These are phyloP conservation scores for Eucalyptus globulus DNA, from an alignment of 345 rosid species.

Conservation along the genomic window DNA sequence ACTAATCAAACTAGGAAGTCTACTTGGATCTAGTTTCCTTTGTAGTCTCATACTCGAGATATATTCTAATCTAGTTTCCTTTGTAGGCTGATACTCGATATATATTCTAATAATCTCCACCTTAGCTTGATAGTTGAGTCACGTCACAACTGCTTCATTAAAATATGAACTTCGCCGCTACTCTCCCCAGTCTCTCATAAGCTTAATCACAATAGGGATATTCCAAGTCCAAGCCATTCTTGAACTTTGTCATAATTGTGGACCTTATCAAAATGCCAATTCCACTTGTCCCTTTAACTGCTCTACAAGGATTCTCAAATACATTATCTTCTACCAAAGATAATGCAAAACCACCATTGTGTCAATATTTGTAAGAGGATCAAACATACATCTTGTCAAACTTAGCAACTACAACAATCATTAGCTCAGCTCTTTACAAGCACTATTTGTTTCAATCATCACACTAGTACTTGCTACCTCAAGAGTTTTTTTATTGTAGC, in stretches of 20 bases:
- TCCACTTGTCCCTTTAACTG: not conserved
- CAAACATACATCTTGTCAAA: too few relatives aligned
- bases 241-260: not conserved
- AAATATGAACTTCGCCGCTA: not conserved
- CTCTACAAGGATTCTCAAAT: not conserved
- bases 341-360: too few relatives aligned
- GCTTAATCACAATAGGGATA: not conserved
- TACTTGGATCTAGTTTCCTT: too few relatives aligned
- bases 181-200: not conserved
- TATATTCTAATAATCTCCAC: not conserved
- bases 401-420: too few relatives aligned
- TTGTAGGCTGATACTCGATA: too few relatives aligned
- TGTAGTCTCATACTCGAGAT: not conserved
- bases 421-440: too few relatives aligned
- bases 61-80: not conserved
- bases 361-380: too few relatives aligned
- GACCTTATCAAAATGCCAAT: not conserved
- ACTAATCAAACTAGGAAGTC: too few relatives aligned
- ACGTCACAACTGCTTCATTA: not conserved
- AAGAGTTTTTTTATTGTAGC: too few relatives aligned
- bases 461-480: too few relatives aligned
- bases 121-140: not conserved
- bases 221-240: not conserved
- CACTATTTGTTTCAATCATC: too few relatives aligned
- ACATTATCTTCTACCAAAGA: not conserved